Conservation (phyloP, 148 eudicot genomes). For the Cornus kousa region DNA sequence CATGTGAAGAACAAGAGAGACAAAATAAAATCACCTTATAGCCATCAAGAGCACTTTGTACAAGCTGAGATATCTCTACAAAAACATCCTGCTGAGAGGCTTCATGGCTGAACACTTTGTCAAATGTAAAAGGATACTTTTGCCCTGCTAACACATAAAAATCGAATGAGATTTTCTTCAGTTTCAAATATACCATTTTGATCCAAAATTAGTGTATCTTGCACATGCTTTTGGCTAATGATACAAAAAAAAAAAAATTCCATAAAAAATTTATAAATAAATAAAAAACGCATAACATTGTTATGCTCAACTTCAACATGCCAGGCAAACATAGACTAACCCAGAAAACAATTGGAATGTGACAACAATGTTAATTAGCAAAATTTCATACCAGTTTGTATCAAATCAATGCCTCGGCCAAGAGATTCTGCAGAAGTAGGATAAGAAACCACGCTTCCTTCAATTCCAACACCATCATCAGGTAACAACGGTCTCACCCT, state of each 20-base stretch:
- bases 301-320: not conserved
- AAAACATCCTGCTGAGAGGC: slow-evolving; percentile 69
- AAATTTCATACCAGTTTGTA: slow-evolving; percentile 49
- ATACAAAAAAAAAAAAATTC: no score
- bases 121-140: slow-evolving; percentile 62
- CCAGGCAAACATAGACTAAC: not conserved
- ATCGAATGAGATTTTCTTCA: not conserved
- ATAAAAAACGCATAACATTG: not conserved
- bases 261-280: no score
- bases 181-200: not conserved
- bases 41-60: slow-evolving; percentile 91
- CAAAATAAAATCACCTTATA: slow-evolving; percentile 48
- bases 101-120: slow-evolving; percentile 60
- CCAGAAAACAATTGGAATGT: not conserved
- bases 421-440: slow-evolving; percentile 50
- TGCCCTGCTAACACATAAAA: slow-evolving; percentile 42
- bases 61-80: slow-evolving; percentile 69
- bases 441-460: slow-evolving; percentile 46
- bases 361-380: not conserved
- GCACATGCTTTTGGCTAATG: not conserved
- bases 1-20: not conserved
- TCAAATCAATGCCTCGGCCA: slow-evolving; percentile 62
- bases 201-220: not conserved
- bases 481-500: slow-evolving; percentile 75
- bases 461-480: slow-evolving; percentile 55